Base-by-base conservation (phyloP, 352 stramenopile genomes). In the Stephanocyclus meneghinianus region DNA sequence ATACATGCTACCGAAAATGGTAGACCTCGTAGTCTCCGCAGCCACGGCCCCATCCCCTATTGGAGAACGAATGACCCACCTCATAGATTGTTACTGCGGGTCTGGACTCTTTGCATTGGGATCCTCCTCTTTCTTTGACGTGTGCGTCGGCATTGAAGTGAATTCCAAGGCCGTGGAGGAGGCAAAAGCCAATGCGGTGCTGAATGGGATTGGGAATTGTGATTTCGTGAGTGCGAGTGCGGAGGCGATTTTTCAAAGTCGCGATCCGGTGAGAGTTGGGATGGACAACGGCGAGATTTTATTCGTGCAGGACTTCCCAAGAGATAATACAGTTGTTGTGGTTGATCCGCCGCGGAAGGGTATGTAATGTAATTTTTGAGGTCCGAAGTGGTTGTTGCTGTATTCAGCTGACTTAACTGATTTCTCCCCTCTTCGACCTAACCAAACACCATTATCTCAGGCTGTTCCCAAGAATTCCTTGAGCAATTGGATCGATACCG, bases 51-150 rank as follows among this genome's bases (percentile, higher is more conserved):
- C 32, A 57, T 80, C 78, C 40, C 29, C 71, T 9, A 63, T 9
- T 63, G 84, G 84, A 9, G 81, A 81, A 30, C 8, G 63, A 1
- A 91, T 90, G 71, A 91, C 83, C 3, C 90, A 95, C 80, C 78
- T 97, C 0, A 90, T 95, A 60, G 94, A 97, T 73, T 94, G 91
- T 64, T 97, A 97, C 68, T 97, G 94, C 81, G 94, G 94, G 45
- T 93, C 86, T 21, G 94, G 94, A 13, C 53, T 97, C 10, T 97
- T 97, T 81, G 85, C 84, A 13, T 56, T 97, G 11, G 88, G 78
- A 26, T 91, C 86, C 18, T 87, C 91, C 16, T 80, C 76, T 29
- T 69, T 78, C 11, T 96, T 97, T 79, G 78, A 95, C 47, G 47
- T 84, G 48, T 92, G 87, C 65, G 87, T 92, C 47, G 94, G 94